A percentile compares a stretch with the other conserved stretches of the same genome.
Evolutionary conservation across 2,329 filamentous ascomycete species (phyloP).

Genomic region (Claviceps paspali): DNA sequence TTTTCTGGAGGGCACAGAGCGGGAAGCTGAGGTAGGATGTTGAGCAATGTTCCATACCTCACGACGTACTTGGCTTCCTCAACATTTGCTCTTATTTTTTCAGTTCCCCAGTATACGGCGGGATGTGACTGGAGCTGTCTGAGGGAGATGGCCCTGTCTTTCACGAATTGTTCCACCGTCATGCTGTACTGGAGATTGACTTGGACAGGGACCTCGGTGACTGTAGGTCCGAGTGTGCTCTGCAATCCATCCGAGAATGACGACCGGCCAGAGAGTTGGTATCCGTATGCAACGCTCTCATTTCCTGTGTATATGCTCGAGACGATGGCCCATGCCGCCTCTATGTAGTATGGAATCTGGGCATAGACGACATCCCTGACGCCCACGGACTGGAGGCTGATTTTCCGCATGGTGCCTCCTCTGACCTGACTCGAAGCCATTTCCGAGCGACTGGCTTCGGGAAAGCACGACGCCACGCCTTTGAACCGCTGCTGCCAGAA

Average conservation of each 20-base stretch:
- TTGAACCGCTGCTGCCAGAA: constrained; percentile 2
- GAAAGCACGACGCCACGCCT: constrained; percentile 1
- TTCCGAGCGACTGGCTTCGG: not conserved
- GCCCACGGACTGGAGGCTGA: not conserved
- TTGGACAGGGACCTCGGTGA: constrained; percentile 4
- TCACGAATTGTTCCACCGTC: constrained; percentile 3
- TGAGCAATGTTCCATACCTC: not conserved
- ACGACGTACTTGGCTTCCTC: not conserved
- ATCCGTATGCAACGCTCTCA: constrained; percentile 4
- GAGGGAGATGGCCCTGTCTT: not conserved
- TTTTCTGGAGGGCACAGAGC: not conserved
- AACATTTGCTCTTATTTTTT: not conserved
- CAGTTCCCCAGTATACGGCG: not conserved
- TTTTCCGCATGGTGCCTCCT: not conserved
- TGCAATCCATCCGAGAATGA: not conserved
- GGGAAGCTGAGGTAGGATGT: constrained; percentile 1
- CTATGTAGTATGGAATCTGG: constrained; percentile 5
- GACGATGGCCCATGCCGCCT: constrained; percentile 5
- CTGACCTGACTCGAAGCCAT: not conserved
- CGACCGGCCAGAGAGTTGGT: constrained; percentile 2
- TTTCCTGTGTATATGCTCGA: constrained; percentile 4
- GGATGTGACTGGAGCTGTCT: constrained; percentile 2
- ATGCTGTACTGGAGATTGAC: not conserved
- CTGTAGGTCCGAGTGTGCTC: constrained; percentile 3
- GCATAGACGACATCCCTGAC: not conserved